Percentiles rank a stretch among this genome's conserved stretches.
Conservation (phyloP, 139 green algal genomes). For the Micractinium sp. region DNA sequence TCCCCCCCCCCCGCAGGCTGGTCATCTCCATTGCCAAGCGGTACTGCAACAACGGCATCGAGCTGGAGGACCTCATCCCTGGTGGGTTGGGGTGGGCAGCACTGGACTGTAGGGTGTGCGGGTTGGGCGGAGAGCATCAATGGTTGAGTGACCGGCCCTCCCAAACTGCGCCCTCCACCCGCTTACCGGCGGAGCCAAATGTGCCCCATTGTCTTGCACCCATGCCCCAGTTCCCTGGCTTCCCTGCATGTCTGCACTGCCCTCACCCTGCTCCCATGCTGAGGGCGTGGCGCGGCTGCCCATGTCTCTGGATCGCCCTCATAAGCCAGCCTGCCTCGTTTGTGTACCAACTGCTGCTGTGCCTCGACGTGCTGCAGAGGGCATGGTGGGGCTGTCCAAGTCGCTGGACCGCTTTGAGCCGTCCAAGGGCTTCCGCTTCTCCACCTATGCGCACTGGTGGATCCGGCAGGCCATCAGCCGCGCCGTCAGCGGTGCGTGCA, state of each 20-base stretch:
- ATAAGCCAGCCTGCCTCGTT: too few species aligned
- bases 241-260: too few species aligned
- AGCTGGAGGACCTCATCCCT: constrained; percentile 41
- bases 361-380: constrained; percentile 38
- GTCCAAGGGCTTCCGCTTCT: constrained; percentile 81
- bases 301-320: too few species aligned
- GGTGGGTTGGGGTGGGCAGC: constrained; percentile 38
- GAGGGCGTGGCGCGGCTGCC: neutral
- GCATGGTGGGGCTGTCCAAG: constrained; percentile 60
- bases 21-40: constrained; percentile 46
- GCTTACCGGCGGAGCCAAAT: too few species aligned
- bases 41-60: constrained; percentile 33
- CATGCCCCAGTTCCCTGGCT: too few species aligned
- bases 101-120: neutral
- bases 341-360: too few species aligned
- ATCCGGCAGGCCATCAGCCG: constrained; percentile 82
- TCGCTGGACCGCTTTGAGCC: constrained; percentile 82
- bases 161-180: too few species aligned
- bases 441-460: constrained; percentile 91
- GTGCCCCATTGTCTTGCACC: too few species aligned
- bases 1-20: constrained; percentile 5
- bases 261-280: neutral
- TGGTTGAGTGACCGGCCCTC: too few species aligned
- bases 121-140: too few species aligned
- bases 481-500: constrained; percentile 49